These are phyloP conservation scores for Apium graveolens DNA, from an alignment of 129 eudicot genomes.

Conservation along the genomic window DNA sequence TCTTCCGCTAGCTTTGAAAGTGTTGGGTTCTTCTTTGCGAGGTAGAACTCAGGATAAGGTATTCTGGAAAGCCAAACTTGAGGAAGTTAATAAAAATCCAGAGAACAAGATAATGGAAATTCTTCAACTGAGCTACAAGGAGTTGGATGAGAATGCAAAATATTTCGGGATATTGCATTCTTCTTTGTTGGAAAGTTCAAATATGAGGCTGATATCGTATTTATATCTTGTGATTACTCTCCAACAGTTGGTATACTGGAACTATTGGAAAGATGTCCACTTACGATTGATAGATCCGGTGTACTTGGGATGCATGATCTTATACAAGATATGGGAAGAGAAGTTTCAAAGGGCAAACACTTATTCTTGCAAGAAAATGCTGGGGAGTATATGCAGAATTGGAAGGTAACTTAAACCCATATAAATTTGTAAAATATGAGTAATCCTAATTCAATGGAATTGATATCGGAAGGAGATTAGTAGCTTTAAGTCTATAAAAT, in stretches of 20 bases:
- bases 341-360: background rate
- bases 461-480: too few species aligned
- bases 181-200: background rate
- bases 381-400: background rate
- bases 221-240: background rate
- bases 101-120: background rate
- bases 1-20: slow-evolving; percentile 29
- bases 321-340: background rate
- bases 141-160: background rate
- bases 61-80: background rate
- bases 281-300: background rate
- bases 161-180: slow-evolving; percentile 19
- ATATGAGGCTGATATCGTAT: background rate
- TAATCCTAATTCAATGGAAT: too few species aligned
- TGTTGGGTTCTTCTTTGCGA: slow-evolving; percentile 25
- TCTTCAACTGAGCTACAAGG: background rate
- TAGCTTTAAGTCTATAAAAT: too few species aligned
- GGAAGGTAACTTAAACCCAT: background rate
- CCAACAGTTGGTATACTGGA: slow-evolving; percentile 6
- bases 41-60: background rate
- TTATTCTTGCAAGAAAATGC: background rate
- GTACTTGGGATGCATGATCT: slow-evolving; percentile 11
- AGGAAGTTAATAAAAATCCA: background rate
- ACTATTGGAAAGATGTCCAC: slow-evolving; percentile 3
- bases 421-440: too few species aligned